Conservation (phyloP, 306 rosid species). For the Malus domestica region DNA sequence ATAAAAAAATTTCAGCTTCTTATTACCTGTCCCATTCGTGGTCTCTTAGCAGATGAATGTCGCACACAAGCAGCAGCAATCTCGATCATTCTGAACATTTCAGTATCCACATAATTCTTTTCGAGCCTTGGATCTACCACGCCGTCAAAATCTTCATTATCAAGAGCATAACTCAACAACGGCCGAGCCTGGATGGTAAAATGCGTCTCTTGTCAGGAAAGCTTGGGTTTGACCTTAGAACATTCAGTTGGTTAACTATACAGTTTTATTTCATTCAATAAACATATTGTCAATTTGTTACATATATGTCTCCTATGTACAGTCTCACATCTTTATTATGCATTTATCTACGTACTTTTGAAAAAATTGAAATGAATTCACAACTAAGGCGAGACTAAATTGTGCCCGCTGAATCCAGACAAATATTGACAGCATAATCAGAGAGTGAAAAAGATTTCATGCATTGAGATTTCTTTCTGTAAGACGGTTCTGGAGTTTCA, state of each 20-base stretch:
- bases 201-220: conserved; percentile 21
- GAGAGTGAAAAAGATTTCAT: too few species aligned
- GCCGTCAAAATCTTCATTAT: conserved; percentile 43
- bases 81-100: conserved; percentile 65
- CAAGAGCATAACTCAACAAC: conserved; percentile 55
- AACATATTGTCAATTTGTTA: background rate
- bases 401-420: background rate
- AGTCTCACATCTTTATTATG: background rate
- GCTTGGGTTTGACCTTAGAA: conserved; percentile 1
- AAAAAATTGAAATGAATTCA: background rate
- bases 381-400: background rate
- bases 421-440: background rate
- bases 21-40: conserved; percentile 89
- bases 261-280: background rate
- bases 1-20: background rate
- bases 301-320: background rate
- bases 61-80: conserved; percentile 85
- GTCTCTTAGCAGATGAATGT: conserved; percentile 72
- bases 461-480: too few species aligned
- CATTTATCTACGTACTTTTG: background rate
- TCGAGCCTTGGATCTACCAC: conserved; percentile 67
- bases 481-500: too few species aligned
- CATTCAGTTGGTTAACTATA: background rate
- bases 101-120: conserved; percentile 54
- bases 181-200: conserved; percentile 75